Percentiles rank a stretch among this genome's conserved stretches.
phyloP scores from a whole-genome alignment of 371 early-diverging fungal genomes.

The Blyttiomyces sp. region DNA sequence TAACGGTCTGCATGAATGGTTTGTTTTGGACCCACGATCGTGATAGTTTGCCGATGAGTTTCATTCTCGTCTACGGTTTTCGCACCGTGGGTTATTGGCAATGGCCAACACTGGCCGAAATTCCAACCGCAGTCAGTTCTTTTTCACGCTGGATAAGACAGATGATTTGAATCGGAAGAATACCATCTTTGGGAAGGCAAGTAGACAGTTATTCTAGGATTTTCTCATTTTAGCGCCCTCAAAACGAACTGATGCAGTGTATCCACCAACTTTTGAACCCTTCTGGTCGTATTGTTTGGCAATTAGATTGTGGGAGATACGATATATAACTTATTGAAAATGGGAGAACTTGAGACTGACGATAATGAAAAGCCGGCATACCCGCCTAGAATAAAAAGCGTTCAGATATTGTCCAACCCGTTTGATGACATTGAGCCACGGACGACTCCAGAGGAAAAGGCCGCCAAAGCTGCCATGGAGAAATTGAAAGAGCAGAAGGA shows the following conservation, averaged over 20 bases:
- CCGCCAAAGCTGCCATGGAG: slow-evolving; percentile 28
- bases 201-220: not conserved
- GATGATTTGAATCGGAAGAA: slow-evolving; percentile 82
- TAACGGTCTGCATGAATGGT: not conserved
- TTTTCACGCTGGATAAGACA: slow-evolving; percentile 85
- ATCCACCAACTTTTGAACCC: no score
- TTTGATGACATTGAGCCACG: slow-evolving; percentile 90
- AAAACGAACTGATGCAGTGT: not conserved
- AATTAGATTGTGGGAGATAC: slow-evolving; percentile 83
- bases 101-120: slow-evolving; percentile 85
- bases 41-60: slow-evolving; percentile 79
- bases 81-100: slow-evolving; percentile 82
- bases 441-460: slow-evolving; percentile 58
- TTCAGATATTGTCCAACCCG: slow-evolving; percentile 78
- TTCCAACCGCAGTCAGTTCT: slow-evolving; percentile 88
- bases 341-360: slow-evolving; percentile 77
- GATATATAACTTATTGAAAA: slow-evolving; percentile 83
- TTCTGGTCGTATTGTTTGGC: not conserved
- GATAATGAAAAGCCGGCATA: slow-evolving; percentile 77
- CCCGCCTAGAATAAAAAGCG: slow-evolving; percentile 65
- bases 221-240: not conserved
- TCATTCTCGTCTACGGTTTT: slow-evolving; percentile 85
- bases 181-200: slow-evolving; percentile 89
- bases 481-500: slow-evolving; percentile 31
- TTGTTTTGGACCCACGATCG: not conserved